phyloP scores from a whole-genome alignment of 2,329 filamentous ascomycete species.

The Talaromyces atroroseus region DNA sequence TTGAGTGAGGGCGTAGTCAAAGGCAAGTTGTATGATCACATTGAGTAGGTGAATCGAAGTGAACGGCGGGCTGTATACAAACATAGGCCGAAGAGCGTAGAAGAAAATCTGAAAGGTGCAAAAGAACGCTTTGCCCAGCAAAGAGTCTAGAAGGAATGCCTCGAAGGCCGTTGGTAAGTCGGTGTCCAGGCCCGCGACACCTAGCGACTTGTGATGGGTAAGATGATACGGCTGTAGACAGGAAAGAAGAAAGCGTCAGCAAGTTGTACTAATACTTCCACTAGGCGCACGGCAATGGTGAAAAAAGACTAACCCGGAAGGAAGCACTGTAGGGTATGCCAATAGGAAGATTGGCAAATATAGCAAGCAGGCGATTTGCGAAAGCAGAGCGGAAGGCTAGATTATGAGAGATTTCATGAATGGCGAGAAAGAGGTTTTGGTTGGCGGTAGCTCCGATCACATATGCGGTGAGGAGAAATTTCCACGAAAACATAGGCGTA shows the following conservation, averaged over 20 bases:
- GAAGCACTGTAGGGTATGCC: slow-evolving; percentile 93
- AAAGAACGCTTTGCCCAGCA: slow-evolving; percentile 97
- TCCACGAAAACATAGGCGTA: slow-evolving; percentile 73
- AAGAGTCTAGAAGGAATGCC: slow-evolving; percentile 83
- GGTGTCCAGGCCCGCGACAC: slow-evolving; percentile 91
- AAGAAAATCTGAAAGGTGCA: slow-evolving; percentile 99
- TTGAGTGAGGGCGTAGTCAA: slow-evolving; percentile 66
- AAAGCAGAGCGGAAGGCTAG: slow-evolving; percentile 78
- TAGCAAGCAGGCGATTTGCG: slow-evolving; percentile 79
- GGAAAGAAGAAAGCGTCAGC: neutral
- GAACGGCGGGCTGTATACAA: slow-evolving; percentile 82
- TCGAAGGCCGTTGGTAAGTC: slow-evolving; percentile 90
- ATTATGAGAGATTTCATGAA: slow-evolving; percentile 98
- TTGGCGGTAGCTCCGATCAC: slow-evolving; percentile 90
- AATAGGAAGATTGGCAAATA: slow-evolving; percentile 93
- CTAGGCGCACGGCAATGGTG: neutral
- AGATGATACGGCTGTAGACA: slow-evolving; percentile 76
- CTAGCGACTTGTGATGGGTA: slow-evolving; percentile 97
- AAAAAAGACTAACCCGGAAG: slow-evolving; percentile 62
- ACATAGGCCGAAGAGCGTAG: slow-evolving; percentile 94
- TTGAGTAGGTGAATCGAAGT: slow-evolving; percentile 82
- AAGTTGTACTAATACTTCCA: neutral
- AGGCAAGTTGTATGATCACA: slow-evolving; percentile 66
- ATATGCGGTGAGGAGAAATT: slow-evolving; percentile 83
- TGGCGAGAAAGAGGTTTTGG: slow-evolving; percentile 97